A percentile compares a stretch with the other conserved stretches of the same genome.
These are phyloP conservation scores for Tetracladium setigerum DNA, from an alignment of 495 filamentous ascomycete genomes.

Conservation along the genomic window DNA sequence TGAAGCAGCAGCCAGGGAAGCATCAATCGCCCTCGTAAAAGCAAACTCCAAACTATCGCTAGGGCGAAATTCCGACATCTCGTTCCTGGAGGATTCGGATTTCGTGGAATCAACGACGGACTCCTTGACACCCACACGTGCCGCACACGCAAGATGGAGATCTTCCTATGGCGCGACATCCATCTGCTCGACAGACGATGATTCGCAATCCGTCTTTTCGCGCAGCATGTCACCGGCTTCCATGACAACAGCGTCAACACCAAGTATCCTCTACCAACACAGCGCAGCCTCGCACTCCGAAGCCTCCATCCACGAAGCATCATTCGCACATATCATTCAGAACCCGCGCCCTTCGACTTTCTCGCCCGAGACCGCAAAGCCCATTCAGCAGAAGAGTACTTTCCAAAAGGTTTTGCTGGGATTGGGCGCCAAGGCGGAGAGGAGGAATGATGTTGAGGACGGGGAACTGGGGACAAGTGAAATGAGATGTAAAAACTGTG, in stretches of 20 bases:
- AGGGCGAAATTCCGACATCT: too few relatives aligned
- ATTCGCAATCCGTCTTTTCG: slow-evolving; percentile 41
- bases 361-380: slow-evolving; percentile 11
- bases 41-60: background rate
- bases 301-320: slow-evolving; percentile 2
- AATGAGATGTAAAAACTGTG: slow-evolving; percentile 49
- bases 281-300: too few relatives aligned
- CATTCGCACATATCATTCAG: slow-evolving; percentile 10
- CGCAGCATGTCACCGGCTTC: slow-evolving; percentile 40
- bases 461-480: slow-evolving; percentile 1
- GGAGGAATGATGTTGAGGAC: slow-evolving; percentile 16
- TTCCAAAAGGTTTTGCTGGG: slow-evolving; percentile 46
- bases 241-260: slow-evolving; percentile 2
- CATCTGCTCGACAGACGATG: too few relatives aligned
- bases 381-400: slow-evolving; percentile 28
- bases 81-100: too few relatives aligned
- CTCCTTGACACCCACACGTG: too few relatives aligned
- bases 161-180: too few relatives aligned
- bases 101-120: too few relatives aligned
- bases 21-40: slow-evolving; percentile 12
- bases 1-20: slow-evolving; percentile 43
- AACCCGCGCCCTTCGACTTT: slow-evolving; percentile 1
- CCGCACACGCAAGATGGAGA: too few relatives aligned
- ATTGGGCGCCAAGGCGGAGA: slow-evolving; percentile 18
- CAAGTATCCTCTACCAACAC: slow-evolving; percentile 2